Evolutionary conservation across 148 eudicot genomes (phyloP).

Genomic region (Vaccinium vitisidaea): DNA sequence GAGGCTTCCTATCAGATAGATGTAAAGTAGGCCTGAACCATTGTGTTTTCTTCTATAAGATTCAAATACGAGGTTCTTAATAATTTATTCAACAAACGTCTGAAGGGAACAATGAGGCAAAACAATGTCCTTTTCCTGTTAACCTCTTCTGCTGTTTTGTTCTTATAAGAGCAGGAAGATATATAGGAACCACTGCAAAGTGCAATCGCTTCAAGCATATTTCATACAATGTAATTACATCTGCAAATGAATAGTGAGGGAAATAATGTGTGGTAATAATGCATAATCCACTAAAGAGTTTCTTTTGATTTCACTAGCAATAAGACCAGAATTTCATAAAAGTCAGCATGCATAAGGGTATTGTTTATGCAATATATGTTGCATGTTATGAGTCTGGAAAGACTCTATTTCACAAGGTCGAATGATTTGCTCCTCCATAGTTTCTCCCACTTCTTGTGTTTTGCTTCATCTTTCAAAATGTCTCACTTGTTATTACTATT

Average conservation of each 20-base stretch:
- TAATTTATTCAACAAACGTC: not conserved
- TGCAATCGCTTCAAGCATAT: not conserved
- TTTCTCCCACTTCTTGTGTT: not conserved
- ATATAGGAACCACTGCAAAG: not conserved
- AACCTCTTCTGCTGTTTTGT: not conserved
- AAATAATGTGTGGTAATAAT: no score
- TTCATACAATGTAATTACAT: not conserved
- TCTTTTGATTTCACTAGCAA: not conserved
- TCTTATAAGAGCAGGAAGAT: not conserved
- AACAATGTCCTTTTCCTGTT: not conserved
- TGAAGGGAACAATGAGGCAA: not conserved
- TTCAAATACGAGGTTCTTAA: not conserved
- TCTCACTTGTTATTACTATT: not conserved
- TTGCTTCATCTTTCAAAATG: not conserved
- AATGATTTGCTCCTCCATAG: not conserved
- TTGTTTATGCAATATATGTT: not conserved
- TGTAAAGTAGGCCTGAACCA: not conserved
- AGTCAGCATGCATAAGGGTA: not conserved
- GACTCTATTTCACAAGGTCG: not conserved
- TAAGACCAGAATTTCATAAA: not conserved
- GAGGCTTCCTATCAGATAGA: not conserved
- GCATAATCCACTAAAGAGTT: not conserved
- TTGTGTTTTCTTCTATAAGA: not conserved
- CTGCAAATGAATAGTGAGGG: not conserved
- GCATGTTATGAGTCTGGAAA: slow-evolving; percentile 9